Evolutionary conservation across 2,329 filamentous ascomycete species (phyloP).

Genomic region (Cladophialophora chaetospira): DNA sequence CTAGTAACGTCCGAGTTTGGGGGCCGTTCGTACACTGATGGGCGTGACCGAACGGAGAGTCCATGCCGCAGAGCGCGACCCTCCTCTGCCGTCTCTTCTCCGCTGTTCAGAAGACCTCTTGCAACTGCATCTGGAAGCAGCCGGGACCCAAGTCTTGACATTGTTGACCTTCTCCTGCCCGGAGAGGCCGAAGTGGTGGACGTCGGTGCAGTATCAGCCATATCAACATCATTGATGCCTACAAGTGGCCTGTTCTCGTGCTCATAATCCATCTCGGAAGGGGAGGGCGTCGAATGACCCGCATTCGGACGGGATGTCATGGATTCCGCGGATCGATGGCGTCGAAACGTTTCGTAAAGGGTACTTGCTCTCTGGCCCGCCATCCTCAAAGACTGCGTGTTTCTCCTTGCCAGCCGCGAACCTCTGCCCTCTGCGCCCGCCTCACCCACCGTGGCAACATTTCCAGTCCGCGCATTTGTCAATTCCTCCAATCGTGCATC

Average conservation of each 20-base stretch:
- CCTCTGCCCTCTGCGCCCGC: conserved; percentile 7
- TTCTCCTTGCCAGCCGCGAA: conserved; percentile 21
- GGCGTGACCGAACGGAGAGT: conserved; percentile 39
- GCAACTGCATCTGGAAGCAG: conserved; percentile 51
- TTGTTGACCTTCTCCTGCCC: conserved; percentile 47
- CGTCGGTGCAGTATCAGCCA: conserved; percentile 31
- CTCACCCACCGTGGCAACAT: conserved; percentile 2
- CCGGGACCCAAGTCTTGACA: conserved; percentile 52
- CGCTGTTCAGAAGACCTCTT: conserved; percentile 47
- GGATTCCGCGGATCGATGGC: conserved; percentile 30
- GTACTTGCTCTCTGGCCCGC: conserved; percentile 28
- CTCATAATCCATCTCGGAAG: conserved; percentile 40
- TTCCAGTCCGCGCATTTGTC: conserved; percentile 9
- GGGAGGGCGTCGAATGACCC: conserved; percentile 10
- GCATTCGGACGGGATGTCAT: conserved; percentile 17
- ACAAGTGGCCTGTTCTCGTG: conserved; percentile 42
- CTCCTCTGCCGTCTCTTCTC: conserved; percentile 50
- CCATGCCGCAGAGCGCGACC: conserved; percentile 49
- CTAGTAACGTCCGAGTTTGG: conserved; percentile 16
- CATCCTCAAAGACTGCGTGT: conserved; percentile 18
- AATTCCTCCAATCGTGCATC: conserved; percentile 23
- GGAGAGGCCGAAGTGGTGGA: conserved; percentile 31
- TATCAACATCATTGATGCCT: conserved; percentile 38
- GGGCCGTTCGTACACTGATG: conserved; percentile 25
- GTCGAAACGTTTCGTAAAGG: conserved; percentile 33